These are phyloP conservation scores for Didymella segeticola DNA, from an alignment of 2,329 filamentous ascomycete genomes.

Conservation along the genomic window DNA sequence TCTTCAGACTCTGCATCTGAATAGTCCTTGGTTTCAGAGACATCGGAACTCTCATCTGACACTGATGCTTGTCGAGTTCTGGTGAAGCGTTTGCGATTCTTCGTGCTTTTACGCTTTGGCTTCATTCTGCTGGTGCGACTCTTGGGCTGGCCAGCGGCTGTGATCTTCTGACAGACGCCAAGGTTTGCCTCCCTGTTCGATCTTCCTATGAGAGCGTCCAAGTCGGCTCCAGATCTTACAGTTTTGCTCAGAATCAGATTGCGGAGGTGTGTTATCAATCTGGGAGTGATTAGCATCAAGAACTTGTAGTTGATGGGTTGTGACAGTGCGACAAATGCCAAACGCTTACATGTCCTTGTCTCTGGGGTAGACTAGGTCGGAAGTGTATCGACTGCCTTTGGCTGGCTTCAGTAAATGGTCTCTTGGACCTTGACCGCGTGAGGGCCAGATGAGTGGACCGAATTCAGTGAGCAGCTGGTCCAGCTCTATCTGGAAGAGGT, in stretches of 20 bases:
- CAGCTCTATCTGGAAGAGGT: slow-evolving; percentile 22
- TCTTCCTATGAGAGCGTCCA: slow-evolving; percentile 3
- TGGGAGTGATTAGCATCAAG: not conserved
- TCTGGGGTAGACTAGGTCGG: slow-evolving; percentile 20
- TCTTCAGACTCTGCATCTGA: not conserved
- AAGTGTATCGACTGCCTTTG: slow-evolving; percentile 9
- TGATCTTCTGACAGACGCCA: not conserved
- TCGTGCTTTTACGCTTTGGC: not conserved
- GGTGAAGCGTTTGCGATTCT: not conserved
- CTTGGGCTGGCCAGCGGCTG: too few relatives aligned
- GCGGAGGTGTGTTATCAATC: not conserved
- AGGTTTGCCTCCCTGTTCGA: not conserved
- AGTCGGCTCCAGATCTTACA: not conserved
- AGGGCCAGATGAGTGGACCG: slow-evolving; percentile 25
- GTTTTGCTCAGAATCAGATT: not conserved
- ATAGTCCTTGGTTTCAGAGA: not conserved
- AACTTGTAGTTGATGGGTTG: not conserved
- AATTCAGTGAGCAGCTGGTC: slow-evolving; percentile 14
- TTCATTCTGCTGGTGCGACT: too few relatives aligned
- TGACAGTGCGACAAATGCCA: too few relatives aligned
- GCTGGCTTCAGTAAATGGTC: slow-evolving; percentile 17
- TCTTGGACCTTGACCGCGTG: slow-evolving; percentile 5
- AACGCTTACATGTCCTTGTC: not conserved
- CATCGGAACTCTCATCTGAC: not conserved
- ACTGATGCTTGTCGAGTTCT: not conserved